Evolutionary conservation across 768 basidiomycete species (phyloP).

Genomic region (Termitomyces sp.): DNA sequence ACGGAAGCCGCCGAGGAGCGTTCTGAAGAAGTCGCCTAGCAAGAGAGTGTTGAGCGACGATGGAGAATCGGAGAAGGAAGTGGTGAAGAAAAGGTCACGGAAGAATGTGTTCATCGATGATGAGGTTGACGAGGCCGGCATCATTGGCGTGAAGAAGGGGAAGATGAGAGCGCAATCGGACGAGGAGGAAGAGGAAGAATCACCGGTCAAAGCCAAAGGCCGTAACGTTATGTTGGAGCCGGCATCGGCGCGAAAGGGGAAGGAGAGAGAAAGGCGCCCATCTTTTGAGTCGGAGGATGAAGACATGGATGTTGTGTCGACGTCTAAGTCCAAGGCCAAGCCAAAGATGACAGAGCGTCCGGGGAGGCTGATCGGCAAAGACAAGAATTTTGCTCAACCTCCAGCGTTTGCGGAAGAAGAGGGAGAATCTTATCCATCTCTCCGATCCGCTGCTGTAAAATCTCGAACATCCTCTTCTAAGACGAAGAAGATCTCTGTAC

Average conservation of each 20-base stretch:
- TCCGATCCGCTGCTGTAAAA: not conserved
- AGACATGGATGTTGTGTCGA: constrained; percentile 5
- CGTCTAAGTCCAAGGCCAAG: constrained; percentile 11
- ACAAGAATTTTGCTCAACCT: constrained; percentile 2
- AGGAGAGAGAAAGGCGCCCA: constrained; percentile 10
- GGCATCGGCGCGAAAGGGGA: constrained; percentile 7
- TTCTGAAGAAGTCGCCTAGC: constrained; percentile 10
- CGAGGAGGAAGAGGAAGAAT: constrained; percentile 9
- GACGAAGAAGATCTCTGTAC: not conserved
- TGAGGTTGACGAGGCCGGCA: constrained; percentile 7
- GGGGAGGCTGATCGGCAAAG: constrained; percentile 4
- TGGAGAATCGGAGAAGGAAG: constrained; percentile 4
- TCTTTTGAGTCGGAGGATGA: constrained; percentile 14
- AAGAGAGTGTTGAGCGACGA: constrained; percentile 10
- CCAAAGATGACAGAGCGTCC: constrained; percentile 7
- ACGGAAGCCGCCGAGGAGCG: constrained; percentile 1
- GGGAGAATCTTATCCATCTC: constrained; percentile 1
- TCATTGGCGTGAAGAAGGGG: not conserved
- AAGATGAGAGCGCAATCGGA: not conserved
- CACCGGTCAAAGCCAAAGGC: not conserved
- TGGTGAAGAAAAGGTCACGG: not conserved
- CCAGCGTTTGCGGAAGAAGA: constrained; percentile 11
- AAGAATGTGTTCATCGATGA: constrained; percentile 1
- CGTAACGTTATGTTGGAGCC: not conserved
- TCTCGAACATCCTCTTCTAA: not conserved